Evolutionary conservation across 2,329 filamentous ascomycete genomes (phyloP).

Genomic region (Monilinia laxa): DNA sequence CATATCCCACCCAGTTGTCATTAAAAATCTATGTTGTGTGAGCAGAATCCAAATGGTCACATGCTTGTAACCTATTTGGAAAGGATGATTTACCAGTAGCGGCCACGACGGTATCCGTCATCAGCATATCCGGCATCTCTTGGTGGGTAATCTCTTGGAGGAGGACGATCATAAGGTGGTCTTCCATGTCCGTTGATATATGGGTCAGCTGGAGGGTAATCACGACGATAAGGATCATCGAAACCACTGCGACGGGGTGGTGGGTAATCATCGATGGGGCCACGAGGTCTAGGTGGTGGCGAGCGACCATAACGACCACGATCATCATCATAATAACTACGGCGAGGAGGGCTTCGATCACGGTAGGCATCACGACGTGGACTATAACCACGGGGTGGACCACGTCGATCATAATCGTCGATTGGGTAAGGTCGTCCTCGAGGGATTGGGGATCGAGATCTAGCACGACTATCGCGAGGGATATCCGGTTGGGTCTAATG

Average conservation of each 20-base stretch:
- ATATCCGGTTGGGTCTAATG: constrained; percentile 75
- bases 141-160: constrained; percentile 41
- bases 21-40: constrained; percentile 27
- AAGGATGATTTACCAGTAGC: constrained; percentile 38
- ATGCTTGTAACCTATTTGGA: constrained; percentile 13
- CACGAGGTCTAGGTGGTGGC: constrained; percentile 65
- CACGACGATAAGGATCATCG: constrained; percentile 74
- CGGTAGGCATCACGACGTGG: constrained; percentile 83
- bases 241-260: constrained; percentile 65
- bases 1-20: constrained; percentile 23
- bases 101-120: constrained; percentile 38
- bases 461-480: constrained; percentile 58
- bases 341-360: constrained; percentile 76
- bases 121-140: constrained; percentile 37
- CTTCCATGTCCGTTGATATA: constrained; percentile 54
- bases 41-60: constrained; percentile 23
- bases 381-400: constrained; percentile 78
- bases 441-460: constrained; percentile 74
- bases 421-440: constrained; percentile 66
- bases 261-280: constrained; percentile 75
- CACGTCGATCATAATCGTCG: constrained; percentile 83
- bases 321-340: constrained; percentile 85
- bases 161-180: constrained; percentile 52
- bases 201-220: constrained; percentile 57
- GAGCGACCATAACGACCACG: constrained; percentile 76